Base-by-base conservation (phyloP, 352 stramenopile genomes). In the Phytophthora tubulina region DNA sequence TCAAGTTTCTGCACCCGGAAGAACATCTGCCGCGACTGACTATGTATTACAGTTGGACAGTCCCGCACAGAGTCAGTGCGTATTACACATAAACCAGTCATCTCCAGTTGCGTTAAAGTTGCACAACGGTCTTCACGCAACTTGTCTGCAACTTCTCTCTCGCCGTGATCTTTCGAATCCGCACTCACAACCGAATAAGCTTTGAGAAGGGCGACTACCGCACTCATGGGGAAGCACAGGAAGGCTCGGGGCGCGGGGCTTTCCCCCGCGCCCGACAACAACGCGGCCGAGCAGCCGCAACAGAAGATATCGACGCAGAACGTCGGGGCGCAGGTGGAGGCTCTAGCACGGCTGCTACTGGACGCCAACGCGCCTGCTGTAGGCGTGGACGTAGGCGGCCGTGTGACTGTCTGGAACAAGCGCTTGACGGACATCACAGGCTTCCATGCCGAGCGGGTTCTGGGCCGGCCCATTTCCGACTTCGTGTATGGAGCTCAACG, bases 361-460 rank as follows among this genome's bases (percentile, higher is more conserved):
- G 86, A 83, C 35, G 85, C 88, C 15, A 90, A 89, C 58, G 81
- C 82, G 56, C 82, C 87, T 1, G 86, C 90, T 13, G 69, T 94
- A 36, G 86, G 81, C 54, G 73, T 93, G 17, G 80, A 88, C 50
- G 36, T 77, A 7, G 44, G 73, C 11, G 83, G 85, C 15, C 30
- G 66, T 38, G 82, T 94, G 27, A 90, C 73, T 35, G 67, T 90
- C 66, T 94, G 86, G 86, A 94, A 94, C 76, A 68, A 69, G 38
- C 73, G 72, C n/a, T 44, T 90, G 55, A 68, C 46, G 39, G 73
- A 76, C 35, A 80, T 93, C 51, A 93, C 82, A 60, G 81, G 85
- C 48, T 88, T 89, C 45, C 41, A 67, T 7, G 58, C 69, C 41
- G 58, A 54, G 30, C 67, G 78, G 11, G 82, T 90, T 31, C 61